phyloP scores from a whole-genome alignment of 345 rosid species.

The Arabis alpina region DNA sequence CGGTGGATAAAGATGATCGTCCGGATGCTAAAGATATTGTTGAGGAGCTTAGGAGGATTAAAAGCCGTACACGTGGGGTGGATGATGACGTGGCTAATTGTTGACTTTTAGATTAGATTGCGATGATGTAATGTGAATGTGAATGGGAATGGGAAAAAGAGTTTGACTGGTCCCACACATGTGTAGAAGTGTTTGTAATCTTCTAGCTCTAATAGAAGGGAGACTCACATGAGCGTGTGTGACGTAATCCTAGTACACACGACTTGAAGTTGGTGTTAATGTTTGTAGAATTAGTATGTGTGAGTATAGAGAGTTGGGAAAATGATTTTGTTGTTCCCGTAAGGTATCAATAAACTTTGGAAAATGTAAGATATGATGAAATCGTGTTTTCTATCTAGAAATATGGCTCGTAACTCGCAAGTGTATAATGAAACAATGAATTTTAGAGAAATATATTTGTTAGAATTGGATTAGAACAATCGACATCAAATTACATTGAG shows the following conservation, averaged over 20 bases:
- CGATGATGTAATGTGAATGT: constrained; percentile 34
- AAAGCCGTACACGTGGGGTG: constrained; percentile 43
- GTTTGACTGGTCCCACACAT: constrained; percentile 24
- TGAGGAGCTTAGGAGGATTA: constrained; percentile 72
- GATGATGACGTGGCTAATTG: constrained; percentile 41
- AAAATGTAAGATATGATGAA: background rate
- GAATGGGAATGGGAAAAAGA: background rate
- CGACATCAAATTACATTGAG: background rate
- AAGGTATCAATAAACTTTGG: constrained; percentile 30
- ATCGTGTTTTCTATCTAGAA: constrained; percentile 4
- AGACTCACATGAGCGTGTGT: constrained; percentile 28
- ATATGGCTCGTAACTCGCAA: background rate
- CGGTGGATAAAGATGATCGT: constrained; percentile 89
- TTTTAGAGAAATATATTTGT: background rate
- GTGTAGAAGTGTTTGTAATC: constrained; percentile 24
- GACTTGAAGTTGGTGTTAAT: constrained; percentile 32
- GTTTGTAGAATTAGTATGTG: constrained; percentile 15
- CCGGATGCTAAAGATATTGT: constrained; percentile 82
- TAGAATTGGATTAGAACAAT: too few relatives aligned
- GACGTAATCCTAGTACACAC: constrained; percentile 29
- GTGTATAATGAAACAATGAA: background rate
- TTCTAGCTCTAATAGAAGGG: constrained; percentile 7
- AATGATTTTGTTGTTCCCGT: constrained; percentile 31
- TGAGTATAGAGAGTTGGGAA: constrained; percentile 20
- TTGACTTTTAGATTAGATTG: constrained; percentile 39